These are phyloP conservation scores for Ogataea nitratoaversa DNA, from an alignment of 805 yeast species.

Conservation along the genomic window DNA sequence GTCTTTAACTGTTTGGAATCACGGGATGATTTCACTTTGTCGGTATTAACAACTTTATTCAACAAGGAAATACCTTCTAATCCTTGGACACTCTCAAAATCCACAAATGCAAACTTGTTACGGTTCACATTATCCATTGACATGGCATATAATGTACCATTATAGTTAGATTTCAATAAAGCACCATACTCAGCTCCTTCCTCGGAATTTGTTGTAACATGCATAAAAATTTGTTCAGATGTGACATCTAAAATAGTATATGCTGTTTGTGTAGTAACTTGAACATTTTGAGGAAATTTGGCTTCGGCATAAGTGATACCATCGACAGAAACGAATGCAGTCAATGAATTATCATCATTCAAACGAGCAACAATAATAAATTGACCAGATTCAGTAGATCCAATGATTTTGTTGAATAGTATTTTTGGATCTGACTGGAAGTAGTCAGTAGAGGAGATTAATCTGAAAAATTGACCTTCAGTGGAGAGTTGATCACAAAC, in stretches of 20 bases:
- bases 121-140: slow-evolving; percentile 72
- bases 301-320: slow-evolving; percentile 77
- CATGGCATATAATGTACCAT: slow-evolving; percentile 81
- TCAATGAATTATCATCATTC: slow-evolving; percentile 46
- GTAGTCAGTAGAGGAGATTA: slow-evolving; percentile 49
- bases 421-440: slow-evolving; percentile 38
- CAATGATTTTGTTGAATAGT: slow-evolving; percentile 58
- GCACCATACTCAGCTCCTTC: slow-evolving; percentile 64
- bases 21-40: slow-evolving; percentile 30
- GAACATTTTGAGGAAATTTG: slow-evolving; percentile 64
- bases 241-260: slow-evolving; percentile 77
- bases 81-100: slow-evolving; percentile 78
- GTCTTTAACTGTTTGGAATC: slow-evolving; percentile 58
- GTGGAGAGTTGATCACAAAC: slow-evolving; percentile 53
- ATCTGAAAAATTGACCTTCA: slow-evolving; percentile 18
- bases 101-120: slow-evolving; percentile 70
- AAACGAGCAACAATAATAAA: slow-evolving; percentile 70
- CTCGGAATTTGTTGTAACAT: slow-evolving; percentile 62
- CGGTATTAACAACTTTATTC: slow-evolving; percentile 60
- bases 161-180: slow-evolving; percentile 80
- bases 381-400: slow-evolving; percentile 67
- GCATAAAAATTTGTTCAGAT: slow-evolving; percentile 72
- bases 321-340: slow-evolving; percentile 73
- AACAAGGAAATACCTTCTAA: slow-evolving; percentile 81
- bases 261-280: slow-evolving; percentile 57